phyloP scores from a whole-genome alignment of 208 protist genomes.

The Borovskyia barvae region DNA sequence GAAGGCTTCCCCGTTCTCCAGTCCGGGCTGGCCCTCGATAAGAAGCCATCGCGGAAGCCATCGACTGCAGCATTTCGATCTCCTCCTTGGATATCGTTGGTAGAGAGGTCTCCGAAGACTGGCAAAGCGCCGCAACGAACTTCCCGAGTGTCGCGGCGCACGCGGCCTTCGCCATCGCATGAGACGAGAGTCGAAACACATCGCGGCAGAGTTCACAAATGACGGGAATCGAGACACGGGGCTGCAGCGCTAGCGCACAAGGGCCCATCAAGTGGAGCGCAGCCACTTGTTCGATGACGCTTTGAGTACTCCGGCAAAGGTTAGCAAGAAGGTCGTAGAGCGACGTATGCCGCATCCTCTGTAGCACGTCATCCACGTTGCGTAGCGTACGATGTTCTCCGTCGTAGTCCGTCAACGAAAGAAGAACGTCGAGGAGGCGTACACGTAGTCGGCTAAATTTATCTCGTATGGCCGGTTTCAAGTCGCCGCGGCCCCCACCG shows the following conservation, averaged over 20 bases:
- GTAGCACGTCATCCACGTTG: constrained; percentile 56
- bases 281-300: constrained; percentile 59
- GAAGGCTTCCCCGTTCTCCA: not conserved
- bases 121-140: constrained; percentile 18
- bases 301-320: constrained; percentile 33
- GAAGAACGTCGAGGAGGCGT: constrained; percentile 72
- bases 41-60: constrained; percentile 38
- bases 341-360: constrained; percentile 3
- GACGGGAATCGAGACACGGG: constrained; percentile 45
- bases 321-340: constrained; percentile 46
- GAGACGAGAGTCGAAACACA: constrained; percentile 59
- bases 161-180: constrained; percentile 83
- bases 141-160: constrained; percentile 55
- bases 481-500: not conserved
- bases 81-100: constrained; percentile 15
- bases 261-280: constrained; percentile 64
- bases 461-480: not conserved
- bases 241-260: constrained; percentile 38
- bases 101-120: constrained; percentile 10
- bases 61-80: constrained; percentile 9
- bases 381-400: constrained; percentile 58
- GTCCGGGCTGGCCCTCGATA: constrained; percentile 25
- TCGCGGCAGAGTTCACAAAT: constrained; percentile 58
- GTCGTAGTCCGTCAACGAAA: constrained; percentile 81
- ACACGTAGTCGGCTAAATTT: constrained; percentile 35